Conservation (phyloP, 805 yeast species). For the Cyberlindnera samutprakarnensis region DNA sequence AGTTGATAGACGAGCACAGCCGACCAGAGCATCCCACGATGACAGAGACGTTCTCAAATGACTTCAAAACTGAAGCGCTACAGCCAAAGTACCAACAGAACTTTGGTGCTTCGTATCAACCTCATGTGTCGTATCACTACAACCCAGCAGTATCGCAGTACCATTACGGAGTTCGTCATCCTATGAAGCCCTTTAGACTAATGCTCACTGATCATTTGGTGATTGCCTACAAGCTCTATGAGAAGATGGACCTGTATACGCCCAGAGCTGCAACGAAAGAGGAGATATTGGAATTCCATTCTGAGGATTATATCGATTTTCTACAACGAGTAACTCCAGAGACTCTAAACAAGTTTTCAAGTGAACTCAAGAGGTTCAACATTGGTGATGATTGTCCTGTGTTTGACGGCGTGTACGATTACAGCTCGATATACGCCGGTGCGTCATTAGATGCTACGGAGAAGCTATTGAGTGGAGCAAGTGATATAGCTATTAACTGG, state of each 20-base stretch:
- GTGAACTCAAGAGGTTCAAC: conserved; percentile 65
- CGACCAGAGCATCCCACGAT: conserved; percentile 1
- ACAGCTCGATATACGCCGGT: conserved; percentile 83
- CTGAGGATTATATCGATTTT: conserved; percentile 90
- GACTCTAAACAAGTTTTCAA: conserved; percentile 60
- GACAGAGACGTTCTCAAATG: conserved; percentile 31
- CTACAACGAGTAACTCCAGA: conserved; percentile 86
- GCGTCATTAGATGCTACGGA: conserved; percentile 92
- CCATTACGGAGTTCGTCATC: conserved; percentile 91
- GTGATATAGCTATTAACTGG: conserved; percentile 94
- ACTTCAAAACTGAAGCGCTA: conserved; percentile 31
- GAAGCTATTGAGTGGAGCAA: conserved; percentile 74
- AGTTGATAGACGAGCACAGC: too few relatives aligned
- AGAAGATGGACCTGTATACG: conserved; percentile 81
- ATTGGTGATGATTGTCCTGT: conserved; percentile 95
- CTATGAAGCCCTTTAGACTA: conserved; percentile 96
- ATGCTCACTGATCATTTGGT: conserved; percentile 92
- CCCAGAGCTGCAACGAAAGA: conserved; percentile 78
- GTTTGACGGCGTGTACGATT: conserved; percentile 89
- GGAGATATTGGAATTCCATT: conserved; percentile 76
- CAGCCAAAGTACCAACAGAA: conserved; percentile 41
- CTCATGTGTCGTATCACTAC: conserved; percentile 79
- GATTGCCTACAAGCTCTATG: conserved; percentile 75
- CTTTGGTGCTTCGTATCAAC: conserved; percentile 31
- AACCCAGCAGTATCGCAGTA: conserved; percentile 74